These are phyloP conservation scores for Tetramitus jugosus DNA, from an alignment of 208 protist species.

Conservation along the genomic window DNA sequence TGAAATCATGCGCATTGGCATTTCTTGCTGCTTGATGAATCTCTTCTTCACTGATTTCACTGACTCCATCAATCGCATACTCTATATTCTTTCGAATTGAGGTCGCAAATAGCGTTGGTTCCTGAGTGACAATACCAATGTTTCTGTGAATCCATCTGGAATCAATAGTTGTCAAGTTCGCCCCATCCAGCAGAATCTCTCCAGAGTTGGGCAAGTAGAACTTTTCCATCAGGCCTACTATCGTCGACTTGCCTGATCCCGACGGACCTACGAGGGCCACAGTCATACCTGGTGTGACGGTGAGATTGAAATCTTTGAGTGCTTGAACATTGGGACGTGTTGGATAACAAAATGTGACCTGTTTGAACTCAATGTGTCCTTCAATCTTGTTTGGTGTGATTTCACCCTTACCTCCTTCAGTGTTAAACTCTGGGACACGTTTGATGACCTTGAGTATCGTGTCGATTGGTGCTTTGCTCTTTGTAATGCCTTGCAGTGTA, in stretches of 20 bases:
- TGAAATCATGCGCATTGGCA: slow-evolving; percentile 19
- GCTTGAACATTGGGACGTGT: background rate
- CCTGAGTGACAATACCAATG: slow-evolving; percentile 31
- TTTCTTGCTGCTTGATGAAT: background rate
- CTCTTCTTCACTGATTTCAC: slow-evolving; percentile 10
- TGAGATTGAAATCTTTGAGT: slow-evolving; percentile 12
- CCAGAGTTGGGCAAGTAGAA: slow-evolving; percentile 59
- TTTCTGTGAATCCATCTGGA: slow-evolving; percentile 50
- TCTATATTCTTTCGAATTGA: background rate
- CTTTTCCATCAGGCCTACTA: slow-evolving; percentile 62
- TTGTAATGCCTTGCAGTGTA: background rate
- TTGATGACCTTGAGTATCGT: background rate
- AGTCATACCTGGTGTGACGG: background rate
- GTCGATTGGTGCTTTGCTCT: background rate
- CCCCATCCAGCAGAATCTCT: slow-evolving; percentile 52
- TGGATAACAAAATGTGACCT: slow-evolving; percentile 6
- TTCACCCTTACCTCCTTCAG: background rate
- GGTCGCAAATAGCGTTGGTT: background rate
- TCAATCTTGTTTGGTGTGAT: background rate
- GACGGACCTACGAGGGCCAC: slow-evolving; percentile 1
- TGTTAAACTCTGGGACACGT: background rate
- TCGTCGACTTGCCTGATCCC: slow-evolving; percentile 69
- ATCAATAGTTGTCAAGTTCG: slow-evolving; percentile 46
- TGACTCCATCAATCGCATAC: background rate
- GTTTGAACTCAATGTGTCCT: background rate